Conservation (phyloP, 108 stramenopile genomes). For the Poteriospumella lacustris region DNA sequence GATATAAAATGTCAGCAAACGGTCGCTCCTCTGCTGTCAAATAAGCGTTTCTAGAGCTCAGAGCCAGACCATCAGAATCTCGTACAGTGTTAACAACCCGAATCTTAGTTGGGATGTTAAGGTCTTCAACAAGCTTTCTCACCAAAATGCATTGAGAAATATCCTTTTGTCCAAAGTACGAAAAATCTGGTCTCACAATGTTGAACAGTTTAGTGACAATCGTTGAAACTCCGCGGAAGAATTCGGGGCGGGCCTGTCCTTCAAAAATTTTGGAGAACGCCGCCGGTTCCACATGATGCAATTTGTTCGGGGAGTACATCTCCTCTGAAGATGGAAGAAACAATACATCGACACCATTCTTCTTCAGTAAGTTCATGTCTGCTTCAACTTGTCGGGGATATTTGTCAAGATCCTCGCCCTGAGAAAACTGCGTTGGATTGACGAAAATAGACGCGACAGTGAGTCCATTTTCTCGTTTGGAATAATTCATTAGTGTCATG, state of each 20-base stretch:
- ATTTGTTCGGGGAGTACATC: slow-evolving; percentile 39
- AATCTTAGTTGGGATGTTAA: slow-evolving; percentile 66
- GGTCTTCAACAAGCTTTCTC: slow-evolving; percentile 70
- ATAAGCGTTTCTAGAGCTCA: slow-evolving; percentile 92
- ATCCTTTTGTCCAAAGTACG: slow-evolving; percentile 98
- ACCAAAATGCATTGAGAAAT: slow-evolving; percentile 86
- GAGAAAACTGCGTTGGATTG: slow-evolving; percentile 91
- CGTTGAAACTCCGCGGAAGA: slow-evolving; percentile 93
- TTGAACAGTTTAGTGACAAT: slow-evolving; percentile 96
- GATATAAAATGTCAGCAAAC: slow-evolving; percentile 72
- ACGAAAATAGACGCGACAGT: slow-evolving; percentile 89
- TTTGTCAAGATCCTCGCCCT: slow-evolving; percentile 83
- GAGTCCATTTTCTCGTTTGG: slow-evolving; percentile 69
- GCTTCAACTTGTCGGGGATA: slow-evolving; percentile 83
- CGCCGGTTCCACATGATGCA: slow-evolving; percentile 45
- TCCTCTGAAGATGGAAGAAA: slow-evolving; percentile 43
- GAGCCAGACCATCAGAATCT: slow-evolving; percentile 85
- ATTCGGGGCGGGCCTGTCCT: slow-evolving; percentile 72
- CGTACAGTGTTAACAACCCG: slow-evolving; percentile 51
- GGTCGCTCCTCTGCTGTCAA: slow-evolving; percentile 65
- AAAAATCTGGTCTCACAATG: slow-evolving; percentile 69
- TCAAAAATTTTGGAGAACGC: slow-evolving; percentile 76
- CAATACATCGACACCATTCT: slow-evolving; percentile 43
- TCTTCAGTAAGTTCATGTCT: slow-evolving; percentile 61
- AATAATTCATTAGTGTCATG: slow-evolving; percentile 64